A percentile compares a stretch with the other conserved stretches of the same genome.
These are phyloP conservation scores for Colletotrichum gloeosporioides DNA, from an alignment of 2,329 filamentous ascomycete genomes.

Conservation along the genomic window DNA sequence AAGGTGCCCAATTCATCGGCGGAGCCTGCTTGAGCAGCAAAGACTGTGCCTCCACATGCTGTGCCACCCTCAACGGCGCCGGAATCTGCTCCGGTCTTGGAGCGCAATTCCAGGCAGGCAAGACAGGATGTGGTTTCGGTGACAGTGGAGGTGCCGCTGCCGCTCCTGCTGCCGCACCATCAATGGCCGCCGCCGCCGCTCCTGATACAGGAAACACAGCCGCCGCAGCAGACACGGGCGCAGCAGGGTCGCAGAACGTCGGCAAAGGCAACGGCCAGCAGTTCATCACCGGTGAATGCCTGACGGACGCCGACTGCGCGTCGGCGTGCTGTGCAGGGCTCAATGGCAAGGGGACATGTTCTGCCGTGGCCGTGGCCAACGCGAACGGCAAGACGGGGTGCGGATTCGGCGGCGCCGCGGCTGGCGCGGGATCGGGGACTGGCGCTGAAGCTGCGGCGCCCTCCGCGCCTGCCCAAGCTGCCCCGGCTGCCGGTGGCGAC, in stretches of 20 bases:
- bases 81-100: conserved; percentile 31
- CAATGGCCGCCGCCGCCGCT: background rate
- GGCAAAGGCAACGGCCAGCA: conserved; percentile 34
- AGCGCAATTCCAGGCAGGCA: conserved; percentile 30
- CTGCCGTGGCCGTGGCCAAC: conserved; percentile 33
- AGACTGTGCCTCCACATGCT: conserved; percentile 32
- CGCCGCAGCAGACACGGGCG: background rate
- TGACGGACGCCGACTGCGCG: conserved; percentile 34
- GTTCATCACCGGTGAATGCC: conserved; percentile 39
- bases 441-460: background rate
- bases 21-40: conserved; percentile 30
- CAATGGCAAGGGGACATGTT: conserved; percentile 39
- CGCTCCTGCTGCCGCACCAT: background rate
- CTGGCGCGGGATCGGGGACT: background rate
- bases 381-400: conserved; percentile 32
- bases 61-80: conserved; percentile 27
- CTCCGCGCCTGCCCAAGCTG: background rate
- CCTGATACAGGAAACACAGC: background rate
- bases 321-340: conserved; percentile 36
- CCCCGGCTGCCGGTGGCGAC: background rate
- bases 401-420: background rate
- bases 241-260: conserved; percentile 27
- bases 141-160: background rate
- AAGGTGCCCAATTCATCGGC: conserved; percentile 33
- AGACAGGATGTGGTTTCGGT: conserved; percentile 31